Percentiles rank a stretch among this genome's conserved stretches.
Conservation (phyloP, 306 rosid genomes). For the Quercus alba region DNA sequence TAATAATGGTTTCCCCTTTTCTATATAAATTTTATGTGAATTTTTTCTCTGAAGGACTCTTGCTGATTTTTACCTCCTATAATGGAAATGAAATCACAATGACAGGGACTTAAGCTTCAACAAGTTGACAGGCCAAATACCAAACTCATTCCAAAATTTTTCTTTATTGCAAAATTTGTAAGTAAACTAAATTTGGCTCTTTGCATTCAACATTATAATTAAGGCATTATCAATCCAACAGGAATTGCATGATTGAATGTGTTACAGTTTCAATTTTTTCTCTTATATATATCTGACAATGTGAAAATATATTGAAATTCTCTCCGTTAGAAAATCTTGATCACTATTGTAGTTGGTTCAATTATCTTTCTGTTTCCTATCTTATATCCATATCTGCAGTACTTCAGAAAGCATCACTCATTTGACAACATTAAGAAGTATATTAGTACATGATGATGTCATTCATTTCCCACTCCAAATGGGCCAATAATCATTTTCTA, state of each 20-base stretch:
- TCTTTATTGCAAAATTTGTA: conserved; percentile 26
- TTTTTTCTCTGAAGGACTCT: background rate
- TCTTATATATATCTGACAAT: background rate
- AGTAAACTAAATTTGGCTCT: conserved; percentile 2
- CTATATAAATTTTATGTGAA: background rate
- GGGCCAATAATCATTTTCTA: background rate
- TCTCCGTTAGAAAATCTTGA: background rate
- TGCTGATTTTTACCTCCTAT: background rate
- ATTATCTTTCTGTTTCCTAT: background rate
- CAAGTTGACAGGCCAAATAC: conserved; percentile 29
- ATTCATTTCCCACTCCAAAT: background rate
- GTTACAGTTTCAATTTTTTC: background rate
- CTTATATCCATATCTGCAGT: background rate
- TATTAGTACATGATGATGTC: background rate
- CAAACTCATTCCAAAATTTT: conserved; percentile 32
- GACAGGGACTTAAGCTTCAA: conserved; percentile 38
- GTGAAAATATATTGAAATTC: background rate
- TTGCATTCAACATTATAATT: background rate
- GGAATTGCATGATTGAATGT: background rate
- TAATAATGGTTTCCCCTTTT: background rate
- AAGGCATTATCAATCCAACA: background rate
- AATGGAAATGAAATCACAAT: background rate
- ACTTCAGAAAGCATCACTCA: background rate
- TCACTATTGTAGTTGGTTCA: background rate
- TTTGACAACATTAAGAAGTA: background rate